Evolutionary conservation across 768 basidiomycete genomes (phyloP).

Genomic region (Naganishia onofrii): DNA sequence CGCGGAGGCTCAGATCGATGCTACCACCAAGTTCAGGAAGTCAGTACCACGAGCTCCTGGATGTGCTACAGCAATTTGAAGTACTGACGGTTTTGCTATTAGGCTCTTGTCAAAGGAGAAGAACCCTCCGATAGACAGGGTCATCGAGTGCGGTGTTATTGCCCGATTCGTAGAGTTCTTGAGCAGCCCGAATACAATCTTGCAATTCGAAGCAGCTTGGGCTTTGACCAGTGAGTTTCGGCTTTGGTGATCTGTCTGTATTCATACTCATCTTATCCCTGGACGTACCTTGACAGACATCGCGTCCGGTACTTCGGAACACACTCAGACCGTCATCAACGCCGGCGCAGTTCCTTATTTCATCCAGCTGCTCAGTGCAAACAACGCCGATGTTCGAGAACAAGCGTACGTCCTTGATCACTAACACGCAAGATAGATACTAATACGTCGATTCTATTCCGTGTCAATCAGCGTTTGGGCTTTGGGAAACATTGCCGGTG

Average conservation of each 20-base stretch:
- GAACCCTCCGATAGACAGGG: constrained; percentile 97
- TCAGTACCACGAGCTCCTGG: constrained; percentile 34
- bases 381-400: constrained; percentile 92
- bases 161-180: constrained; percentile 96
- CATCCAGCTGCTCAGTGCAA: constrained; percentile 90
- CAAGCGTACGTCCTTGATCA: constrained; percentile 62
- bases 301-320: constrained; percentile 94
- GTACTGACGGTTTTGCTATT: constrained; percentile 13
- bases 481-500: constrained; percentile 96
- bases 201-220: constrained; percentile 91
- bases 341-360: constrained; percentile 95
- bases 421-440: background rate
- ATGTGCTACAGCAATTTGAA: too few species aligned
- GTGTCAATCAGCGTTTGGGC: constrained; percentile 73
- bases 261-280: background rate
- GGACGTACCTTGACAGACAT: constrained; percentile 58
- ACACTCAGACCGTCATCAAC: constrained; percentile 95
- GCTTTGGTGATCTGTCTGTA: background rate
- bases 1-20: constrained; percentile 85
- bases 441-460: background rate
- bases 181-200: constrained; percentile 57
- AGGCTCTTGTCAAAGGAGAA: constrained; percentile 93
- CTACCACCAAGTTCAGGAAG: constrained; percentile 97
- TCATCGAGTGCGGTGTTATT: constrained; percentile 92
- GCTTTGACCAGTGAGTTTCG: constrained; percentile 68